These are phyloP conservation scores for Citrullus colocynthis DNA, from an alignment of 306 rosid genomes.

Conservation along the genomic window DNA sequence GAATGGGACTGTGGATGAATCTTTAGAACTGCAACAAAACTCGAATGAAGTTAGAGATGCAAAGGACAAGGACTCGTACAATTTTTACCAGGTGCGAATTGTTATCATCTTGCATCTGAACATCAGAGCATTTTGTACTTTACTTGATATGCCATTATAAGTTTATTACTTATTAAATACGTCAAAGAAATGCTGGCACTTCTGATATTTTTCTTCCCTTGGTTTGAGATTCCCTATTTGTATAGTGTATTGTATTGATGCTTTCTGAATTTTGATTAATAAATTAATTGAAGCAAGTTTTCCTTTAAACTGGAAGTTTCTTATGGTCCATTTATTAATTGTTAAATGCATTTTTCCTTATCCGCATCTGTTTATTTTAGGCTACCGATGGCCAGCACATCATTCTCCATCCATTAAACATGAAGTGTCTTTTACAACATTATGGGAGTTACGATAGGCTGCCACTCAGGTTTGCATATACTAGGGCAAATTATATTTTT, in stretches of 20 bases:
- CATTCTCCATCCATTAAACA: constrained; percentile 86
- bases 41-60: constrained; percentile 25
- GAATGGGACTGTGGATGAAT: constrained; percentile 28
- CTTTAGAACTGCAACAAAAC: constrained; percentile 23
- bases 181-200: not conserved
- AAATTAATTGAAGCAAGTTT: not conserved
- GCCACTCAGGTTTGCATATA: constrained; percentile 57
- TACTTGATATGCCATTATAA: not conserved
- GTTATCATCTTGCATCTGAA: not conserved
- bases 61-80: constrained; percentile 56
- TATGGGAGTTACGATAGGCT: constrained; percentile 67
- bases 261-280: not conserved
- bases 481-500: not conserved
- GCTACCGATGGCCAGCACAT: constrained; percentile 93
- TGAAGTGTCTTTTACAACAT: constrained; percentile 81
- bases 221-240: not conserved
- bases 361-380: constrained; percentile 39
- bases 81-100: constrained; percentile 66
- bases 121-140: not conserved
- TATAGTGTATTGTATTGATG: not conserved
- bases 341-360: not conserved
- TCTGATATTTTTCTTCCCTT: not conserved
- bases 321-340: not conserved
- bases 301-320: not conserved
- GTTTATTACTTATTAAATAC: not conserved